A percentile compares a stretch with the other conserved stretches of the same genome.
phyloP scores from a whole-genome alignment of 208 protist species.

The Leptomonas pyrrhocoris region DNA sequence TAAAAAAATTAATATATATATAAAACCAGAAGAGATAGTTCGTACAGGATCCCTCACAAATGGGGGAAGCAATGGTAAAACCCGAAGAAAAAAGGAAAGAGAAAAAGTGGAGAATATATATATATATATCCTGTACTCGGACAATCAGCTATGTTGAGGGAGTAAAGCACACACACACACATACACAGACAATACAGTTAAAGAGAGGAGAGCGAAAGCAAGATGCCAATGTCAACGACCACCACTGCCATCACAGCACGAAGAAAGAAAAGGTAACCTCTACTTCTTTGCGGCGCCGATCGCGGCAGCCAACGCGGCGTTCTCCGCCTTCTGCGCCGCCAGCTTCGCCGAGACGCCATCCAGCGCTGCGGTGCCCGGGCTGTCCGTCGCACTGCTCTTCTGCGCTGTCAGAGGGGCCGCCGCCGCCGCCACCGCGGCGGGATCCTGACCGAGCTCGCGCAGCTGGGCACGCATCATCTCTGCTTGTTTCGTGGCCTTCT shows the following conservation, averaged over 20 bases:
- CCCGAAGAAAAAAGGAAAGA: neutral
- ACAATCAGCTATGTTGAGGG: no score
- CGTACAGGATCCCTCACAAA: no score
- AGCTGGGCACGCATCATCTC: conserved; percentile 24
- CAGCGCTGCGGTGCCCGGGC: conserved; percentile 19
- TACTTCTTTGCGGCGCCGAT: neutral
- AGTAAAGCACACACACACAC: no score
- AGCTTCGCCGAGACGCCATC: conserved; percentile 8
- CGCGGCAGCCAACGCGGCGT: conserved; percentile 4
- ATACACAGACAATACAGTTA: no score
- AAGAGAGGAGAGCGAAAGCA: neutral
- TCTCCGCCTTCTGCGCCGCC: conserved; percentile 11
- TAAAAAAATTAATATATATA: neutral
- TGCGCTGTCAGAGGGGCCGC: conserved; percentile 4
- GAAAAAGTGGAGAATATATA: neutral
- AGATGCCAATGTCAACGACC: neutral
- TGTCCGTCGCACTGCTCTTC: conserved; percentile 4
- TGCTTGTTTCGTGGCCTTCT: conserved; percentile 13
- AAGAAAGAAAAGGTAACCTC: neutral
- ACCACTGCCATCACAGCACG: neutral
- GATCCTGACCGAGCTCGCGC: conserved; percentile 9
- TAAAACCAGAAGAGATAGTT: no score
- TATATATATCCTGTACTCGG: neutral
- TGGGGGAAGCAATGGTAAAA: neutral
- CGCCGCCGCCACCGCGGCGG: conserved; percentile 14